A percentile compares a stretch with the other conserved stretches of the same genome.
Evolutionary conservation across 75 land plant genomes (phyloP).

Genomic region (Cupressus sempervirens): DNA sequence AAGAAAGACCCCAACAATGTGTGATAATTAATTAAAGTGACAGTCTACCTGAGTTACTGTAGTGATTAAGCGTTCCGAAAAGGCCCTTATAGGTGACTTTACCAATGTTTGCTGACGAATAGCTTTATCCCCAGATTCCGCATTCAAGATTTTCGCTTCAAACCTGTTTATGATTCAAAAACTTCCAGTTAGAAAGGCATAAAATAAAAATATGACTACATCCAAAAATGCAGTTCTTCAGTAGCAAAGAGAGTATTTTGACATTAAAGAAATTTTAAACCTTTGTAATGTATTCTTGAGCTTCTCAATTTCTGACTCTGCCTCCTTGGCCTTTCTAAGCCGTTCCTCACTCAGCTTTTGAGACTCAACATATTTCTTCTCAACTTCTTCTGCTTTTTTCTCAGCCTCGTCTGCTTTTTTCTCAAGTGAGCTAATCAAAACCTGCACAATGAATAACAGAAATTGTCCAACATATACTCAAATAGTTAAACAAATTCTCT

Average conservation of each 20-base stretch:
- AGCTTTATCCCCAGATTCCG: conserved; percentile 81
- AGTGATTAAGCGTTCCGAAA: conserved; percentile 40
- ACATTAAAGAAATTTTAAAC: conserved; percentile 25
- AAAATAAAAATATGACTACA: not conserved
- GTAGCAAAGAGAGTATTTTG: not conserved
- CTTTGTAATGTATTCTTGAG: conserved; percentile 82
- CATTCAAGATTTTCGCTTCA: conserved; percentile 77
- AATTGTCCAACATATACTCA: not conserved
- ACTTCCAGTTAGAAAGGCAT: not conserved
- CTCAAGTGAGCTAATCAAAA: conserved; percentile 66
- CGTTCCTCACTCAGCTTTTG: conserved; percentile 79
- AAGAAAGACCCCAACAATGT: not conserved
- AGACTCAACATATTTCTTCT: conserved; percentile 66
- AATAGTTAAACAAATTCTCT: not conserved
- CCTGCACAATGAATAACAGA: conserved; percentile 24
- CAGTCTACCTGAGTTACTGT: conserved; percentile 43
- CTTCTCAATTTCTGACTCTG: conserved; percentile 62
- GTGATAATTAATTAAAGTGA: not conserved
- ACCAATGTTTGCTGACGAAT: conserved; percentile 77
- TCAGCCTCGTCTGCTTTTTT: conserved; percentile 9
- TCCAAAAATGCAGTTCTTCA: not conserved
- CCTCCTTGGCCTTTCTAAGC: conserved; percentile 63
- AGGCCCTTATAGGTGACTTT: conserved; percentile 48
- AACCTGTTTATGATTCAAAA: conserved; percentile 31
- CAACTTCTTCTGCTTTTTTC: conserved; percentile 70